Evolutionary conservation across 257 asterid genomes (phyloP).

Genomic region (Cruciata laevipes): DNA sequence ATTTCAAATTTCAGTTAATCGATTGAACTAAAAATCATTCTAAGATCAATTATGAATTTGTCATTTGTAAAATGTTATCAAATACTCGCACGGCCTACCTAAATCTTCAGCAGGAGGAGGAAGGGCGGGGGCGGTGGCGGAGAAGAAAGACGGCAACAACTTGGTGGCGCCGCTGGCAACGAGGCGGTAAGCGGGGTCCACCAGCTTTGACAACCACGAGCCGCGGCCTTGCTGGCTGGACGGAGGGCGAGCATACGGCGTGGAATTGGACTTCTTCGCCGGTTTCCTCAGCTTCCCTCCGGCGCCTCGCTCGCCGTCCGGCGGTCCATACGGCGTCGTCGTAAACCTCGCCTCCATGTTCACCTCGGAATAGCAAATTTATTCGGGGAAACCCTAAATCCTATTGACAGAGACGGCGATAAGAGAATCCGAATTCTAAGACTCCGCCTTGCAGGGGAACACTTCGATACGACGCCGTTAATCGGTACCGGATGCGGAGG

Average conservation of each 20-base stretch:
- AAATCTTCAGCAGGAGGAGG: constrained; percentile 14
- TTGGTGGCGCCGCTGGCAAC: constrained; percentile 32
- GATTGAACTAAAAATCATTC: too few species aligned
- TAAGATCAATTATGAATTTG: too few species aligned
- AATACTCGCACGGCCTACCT: constrained; percentile 11
- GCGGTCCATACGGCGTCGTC: constrained; percentile 15
- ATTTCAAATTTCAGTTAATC: too few species aligned
- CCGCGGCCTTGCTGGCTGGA: constrained; percentile 7
- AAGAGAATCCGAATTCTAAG: background rate
- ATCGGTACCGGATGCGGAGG: background rate
- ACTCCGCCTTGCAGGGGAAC: background rate
- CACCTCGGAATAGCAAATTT: background rate
- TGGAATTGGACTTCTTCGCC: constrained; percentile 21
- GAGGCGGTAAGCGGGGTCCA: constrained; percentile 43
- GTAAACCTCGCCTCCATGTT: constrained; percentile 21
- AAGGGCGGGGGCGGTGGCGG: constrained; percentile 17
- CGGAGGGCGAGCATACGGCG: constrained; percentile 37
- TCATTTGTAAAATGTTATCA: too few species aligned
- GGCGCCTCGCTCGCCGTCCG: constrained; percentile 28
- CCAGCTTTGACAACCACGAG: constrained; percentile 35
- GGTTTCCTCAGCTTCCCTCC: constrained; percentile 37
- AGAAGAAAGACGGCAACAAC: constrained; percentile 29
- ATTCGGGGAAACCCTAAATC: constrained; percentile 3
- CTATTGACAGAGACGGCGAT: background rate
- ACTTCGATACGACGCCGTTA: background rate